Base-by-base conservation (phyloP, 2,329 filamentous ascomycete genomes). In the Hypoxylon sp. region DNA sequence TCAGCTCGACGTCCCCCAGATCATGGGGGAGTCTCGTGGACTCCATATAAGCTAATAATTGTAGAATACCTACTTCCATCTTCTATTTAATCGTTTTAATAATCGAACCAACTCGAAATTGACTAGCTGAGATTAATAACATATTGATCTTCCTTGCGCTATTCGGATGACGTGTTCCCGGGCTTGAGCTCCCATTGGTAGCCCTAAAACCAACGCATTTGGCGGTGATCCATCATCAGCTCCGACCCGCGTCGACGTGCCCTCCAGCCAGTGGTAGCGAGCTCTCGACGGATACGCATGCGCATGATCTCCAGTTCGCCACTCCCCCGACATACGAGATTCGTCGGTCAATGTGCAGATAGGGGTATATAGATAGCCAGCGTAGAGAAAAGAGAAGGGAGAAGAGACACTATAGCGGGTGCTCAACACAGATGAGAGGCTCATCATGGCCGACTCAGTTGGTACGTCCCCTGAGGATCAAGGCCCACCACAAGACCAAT, bases 381-480 rank as follows among this genome's bases (percentile, higher is more conserved):
- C 51, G 51, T 20, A 51, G 17, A 58, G 48, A 62, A 54, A 49
- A 49, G 27, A 40, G 27, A 30, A 46, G 58, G 31, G 42, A 55
- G 50, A 33, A 59, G 40, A 44, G 17, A 44, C 30, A 44, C 40
- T 46, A 54, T 68, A 53, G 35, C 50, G 25, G 37, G 51, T 44
- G 31, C 49, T 50, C 49, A 59, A 63, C 49, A 66, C 61, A 65
- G 35, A 71, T 65, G 68, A 65, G 55, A 61, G 56, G 51, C 64
- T 67, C 58, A 27, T 46, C 17, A 72, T 87, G 85, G 84, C 85
- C 65, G 85, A 87, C 78, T 86, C 85, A 70, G 83, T 87, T 73
- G 85, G 85, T 85, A 80, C 68, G 81, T 74, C n/a, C 37, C 53
- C 49, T 50, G 55, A 61, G 59, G 66, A 62, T 49, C 50, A 58